Evolutionary conservation across 2,329 filamentous ascomycete genomes (phyloP), one percentile per base, ranked within the genome.

Genomic region (Claviceps cyperi): DNA sequence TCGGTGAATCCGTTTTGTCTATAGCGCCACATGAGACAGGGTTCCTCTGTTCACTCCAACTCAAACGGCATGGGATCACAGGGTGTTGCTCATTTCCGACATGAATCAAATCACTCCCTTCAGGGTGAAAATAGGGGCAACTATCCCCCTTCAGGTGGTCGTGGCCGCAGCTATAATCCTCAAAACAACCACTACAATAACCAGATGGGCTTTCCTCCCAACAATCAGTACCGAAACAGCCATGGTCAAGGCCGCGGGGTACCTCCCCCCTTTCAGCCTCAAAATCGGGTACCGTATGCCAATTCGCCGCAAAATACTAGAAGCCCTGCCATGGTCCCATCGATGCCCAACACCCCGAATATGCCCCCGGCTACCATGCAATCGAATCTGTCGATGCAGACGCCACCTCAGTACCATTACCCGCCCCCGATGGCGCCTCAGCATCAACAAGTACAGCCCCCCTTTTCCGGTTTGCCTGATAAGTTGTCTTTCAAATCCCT

Each of bases 81-180:
- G 60, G 75, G 80, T n/a, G 78, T 77, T 43, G 62, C 70, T 56
- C 90, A 97, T 67, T 78, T 87, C 59, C 84, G 91, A 60, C 84
- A 88, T 58, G 85, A 91, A 64, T 96, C 91, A 32, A 84, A 84
- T 38, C 88, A 92, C 62, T 94, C 87, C 21, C 76, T 81, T 55
- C 85, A 91, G 53, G 60, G 64, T 45, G 66, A 69, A 24, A 63
- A 62, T 53, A 77, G 78, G 58, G 79, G 75, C 56, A 74, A 71
- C 56, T 78, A 69, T 56, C 64, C 68, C 47, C 63, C 68, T 35
- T 70, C 74, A 54, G 69, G 67, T 45, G 70, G 72, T 47, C 72
- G 76, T 53, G 72, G 75, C 43, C 70, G 75, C 52, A 68, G 68
- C 48, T 77, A 72, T 55, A 72, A 69, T 58, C 68, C 68, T 32